Evolutionary conservation across 1,139 yeast genomes (phyloP).

Genomic region (Protomyces gravidus): DNA sequence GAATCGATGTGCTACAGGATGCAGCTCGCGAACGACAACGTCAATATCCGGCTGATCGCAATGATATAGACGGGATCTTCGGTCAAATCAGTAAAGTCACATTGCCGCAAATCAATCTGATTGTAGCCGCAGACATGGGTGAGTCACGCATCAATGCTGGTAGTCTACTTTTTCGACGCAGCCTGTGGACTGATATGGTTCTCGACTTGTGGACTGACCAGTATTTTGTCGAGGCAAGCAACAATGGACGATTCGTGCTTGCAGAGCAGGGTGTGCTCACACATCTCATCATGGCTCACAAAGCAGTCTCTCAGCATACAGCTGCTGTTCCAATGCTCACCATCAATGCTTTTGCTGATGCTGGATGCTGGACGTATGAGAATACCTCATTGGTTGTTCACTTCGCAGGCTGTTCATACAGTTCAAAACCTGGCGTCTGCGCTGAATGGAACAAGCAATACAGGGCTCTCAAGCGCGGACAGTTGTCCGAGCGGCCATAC

Average conservation of each 20-base stretch:
- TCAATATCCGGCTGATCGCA: conserved; percentile 20
- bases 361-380: background rate
- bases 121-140: conserved; percentile 36
- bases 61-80: too few relatives aligned
- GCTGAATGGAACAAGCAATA: background rate
- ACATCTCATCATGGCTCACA: conserved; percentile 32
- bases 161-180: conserved; percentile 40
- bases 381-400: background rate
- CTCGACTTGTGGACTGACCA: conserved; percentile 38
- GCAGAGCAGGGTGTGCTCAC: conserved; percentile 36
- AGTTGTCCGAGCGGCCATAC: too few relatives aligned
- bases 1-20: conserved; percentile 37
- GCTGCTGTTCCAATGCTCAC: conserved; percentile 42
- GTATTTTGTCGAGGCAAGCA: conserved; percentile 14
- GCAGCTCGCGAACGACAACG: conserved; percentile 21
- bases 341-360: conserved; percentile 38
- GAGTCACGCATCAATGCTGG: conserved; percentile 41
- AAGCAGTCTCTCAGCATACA: conserved; percentile 33
- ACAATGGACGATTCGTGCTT: conserved; percentile 33
- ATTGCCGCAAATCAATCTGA: conserved; percentile 32
- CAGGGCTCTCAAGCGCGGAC: background rate
- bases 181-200: conserved; percentile 35
- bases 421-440: background rate
- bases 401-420: background rate
- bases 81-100: background rate